phyloP scores from a whole-genome alignment of 139 green algal genomes.

The Chlorella sp. region DNA sequence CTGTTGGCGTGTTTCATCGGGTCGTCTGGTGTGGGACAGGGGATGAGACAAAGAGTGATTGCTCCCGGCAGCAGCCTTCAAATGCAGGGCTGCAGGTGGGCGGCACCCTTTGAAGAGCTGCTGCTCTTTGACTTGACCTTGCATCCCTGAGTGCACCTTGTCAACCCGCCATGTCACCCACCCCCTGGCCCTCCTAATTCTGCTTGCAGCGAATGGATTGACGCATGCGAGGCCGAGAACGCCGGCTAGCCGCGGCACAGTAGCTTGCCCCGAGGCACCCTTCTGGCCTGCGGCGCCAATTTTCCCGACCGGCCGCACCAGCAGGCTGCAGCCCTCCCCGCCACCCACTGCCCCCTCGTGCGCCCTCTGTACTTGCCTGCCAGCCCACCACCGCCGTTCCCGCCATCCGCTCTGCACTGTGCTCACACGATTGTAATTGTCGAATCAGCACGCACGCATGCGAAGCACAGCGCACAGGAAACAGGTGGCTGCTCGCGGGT shows the following conservation, averaged over 20 bases:
- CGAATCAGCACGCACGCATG: background rate
- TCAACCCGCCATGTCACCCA: background rate
- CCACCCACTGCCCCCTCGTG: background rate
- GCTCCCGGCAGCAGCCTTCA: background rate
- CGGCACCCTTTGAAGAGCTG: background rate
- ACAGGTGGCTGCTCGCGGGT: no score
- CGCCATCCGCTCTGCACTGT: background rate
- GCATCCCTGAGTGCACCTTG: no score
- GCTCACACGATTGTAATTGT: background rate
- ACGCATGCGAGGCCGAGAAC: constrained; percentile 58
- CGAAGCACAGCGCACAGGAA: no score
- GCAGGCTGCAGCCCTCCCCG: background rate
- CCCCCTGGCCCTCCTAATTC: background rate
- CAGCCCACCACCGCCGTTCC: background rate
- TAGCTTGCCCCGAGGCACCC: no score
- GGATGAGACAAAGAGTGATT: no score
- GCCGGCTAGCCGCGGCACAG: background rate
- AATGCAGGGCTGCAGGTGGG: background rate
- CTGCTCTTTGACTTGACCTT: background rate
- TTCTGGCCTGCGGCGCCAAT: background rate
- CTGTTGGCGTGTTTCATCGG: no score
- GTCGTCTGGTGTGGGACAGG: background rate
- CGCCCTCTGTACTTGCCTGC: no score
- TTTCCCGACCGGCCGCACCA: background rate
- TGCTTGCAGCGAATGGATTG: constrained; percentile 64